These are phyloP conservation scores for Lactarius indigo DNA, from an alignment of 768 basidiomycete genomes.

Conservation along the genomic window DNA sequence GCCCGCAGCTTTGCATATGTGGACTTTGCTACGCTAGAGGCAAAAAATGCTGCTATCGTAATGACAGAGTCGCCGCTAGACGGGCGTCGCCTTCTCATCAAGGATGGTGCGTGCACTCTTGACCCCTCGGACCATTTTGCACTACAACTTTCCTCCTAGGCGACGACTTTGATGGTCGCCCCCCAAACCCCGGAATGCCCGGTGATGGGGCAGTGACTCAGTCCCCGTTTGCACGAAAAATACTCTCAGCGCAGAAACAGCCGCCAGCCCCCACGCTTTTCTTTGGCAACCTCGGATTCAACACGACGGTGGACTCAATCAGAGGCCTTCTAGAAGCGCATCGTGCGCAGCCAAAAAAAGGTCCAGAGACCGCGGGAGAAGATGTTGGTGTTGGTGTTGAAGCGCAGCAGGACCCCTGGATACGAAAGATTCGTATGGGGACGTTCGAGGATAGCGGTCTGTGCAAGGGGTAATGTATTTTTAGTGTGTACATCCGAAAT, in stretches of 20 bases:
- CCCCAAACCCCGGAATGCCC: constrained; percentile 41
- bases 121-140: neutral
- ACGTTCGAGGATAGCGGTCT: constrained; percentile 94
- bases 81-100: constrained; percentile 87
- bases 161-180: constrained; percentile 68
- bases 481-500: neutral
- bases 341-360: constrained; percentile 37
- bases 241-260: constrained; percentile 75
- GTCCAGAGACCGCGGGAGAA: constrained; percentile 9
- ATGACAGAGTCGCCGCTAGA: constrained; percentile 79
- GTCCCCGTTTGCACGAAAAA: constrained; percentile 74
- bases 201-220: constrained; percentile 35
- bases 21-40: constrained; percentile 80
- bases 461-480: constrained; percentile 81
- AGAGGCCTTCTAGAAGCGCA: constrained; percentile 72
- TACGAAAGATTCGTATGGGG: constrained; percentile 85
- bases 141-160: constrained; percentile 41
- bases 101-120: constrained; percentile 61
- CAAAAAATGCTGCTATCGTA: constrained; percentile 69
- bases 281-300: constrained; percentile 90
- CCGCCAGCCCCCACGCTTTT: constrained; percentile 83
- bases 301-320: constrained; percentile 77
- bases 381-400: constrained; percentile 14
- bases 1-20: constrained; percentile 86
- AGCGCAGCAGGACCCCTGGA: constrained; percentile 46